Percentiles rank a stretch among this genome's conserved stretches.
Evolutionary conservation across 2,329 filamentous ascomycete genomes (phyloP).

Genomic region (Ceratocystis variospora): DNA sequence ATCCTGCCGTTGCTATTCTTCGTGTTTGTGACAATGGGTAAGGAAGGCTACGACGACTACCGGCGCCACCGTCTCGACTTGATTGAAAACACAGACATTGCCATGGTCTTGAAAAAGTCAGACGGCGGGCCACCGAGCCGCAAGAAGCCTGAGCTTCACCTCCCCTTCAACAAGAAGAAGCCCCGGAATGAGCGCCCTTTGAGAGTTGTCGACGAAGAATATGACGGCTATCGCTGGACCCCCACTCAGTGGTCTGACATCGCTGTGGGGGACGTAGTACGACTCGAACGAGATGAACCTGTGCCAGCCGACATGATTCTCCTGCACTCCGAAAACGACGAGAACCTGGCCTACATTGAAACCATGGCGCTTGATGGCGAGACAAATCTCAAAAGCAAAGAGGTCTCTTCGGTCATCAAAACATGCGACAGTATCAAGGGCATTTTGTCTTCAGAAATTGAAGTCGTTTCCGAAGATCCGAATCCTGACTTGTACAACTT

Average conservation of each 20-base stretch:
- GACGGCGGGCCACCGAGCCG: neutral
- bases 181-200: conserved; percentile 26
- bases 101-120: conserved; percentile 28
- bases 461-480: conserved; percentile 61
- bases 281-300: conserved; percentile 53
- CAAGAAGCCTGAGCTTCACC: conserved; percentile 9
- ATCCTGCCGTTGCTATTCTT: conserved; percentile 63
- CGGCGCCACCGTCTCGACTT: conserved; percentile 68
- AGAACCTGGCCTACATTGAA: conserved; percentile 68
- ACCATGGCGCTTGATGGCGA: conserved; percentile 77
- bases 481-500: conserved; percentile 68
- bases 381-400: conserved; percentile 68
- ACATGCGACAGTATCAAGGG: conserved; percentile 41
- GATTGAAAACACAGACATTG: conserved; percentile 53
- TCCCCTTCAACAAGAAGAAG: conserved; percentile 25
- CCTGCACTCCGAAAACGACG: conserved; percentile 61
- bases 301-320: conserved; percentile 74
- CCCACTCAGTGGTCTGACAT: conserved; percentile 33
- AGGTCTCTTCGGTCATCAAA: conserved; percentile 47
- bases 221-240: conserved; percentile 43
- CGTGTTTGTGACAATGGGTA: conserved; percentile 64
- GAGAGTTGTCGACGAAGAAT: conserved; percentile 42
- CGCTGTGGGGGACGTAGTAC: conserved; percentile 37
- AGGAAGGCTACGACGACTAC: conserved; percentile 79
- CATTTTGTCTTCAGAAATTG: conserved; percentile 41